phyloP scores from a whole-genome alignment of 352 stramenopile genomes.

The Peronospora belbahrii region DNA sequence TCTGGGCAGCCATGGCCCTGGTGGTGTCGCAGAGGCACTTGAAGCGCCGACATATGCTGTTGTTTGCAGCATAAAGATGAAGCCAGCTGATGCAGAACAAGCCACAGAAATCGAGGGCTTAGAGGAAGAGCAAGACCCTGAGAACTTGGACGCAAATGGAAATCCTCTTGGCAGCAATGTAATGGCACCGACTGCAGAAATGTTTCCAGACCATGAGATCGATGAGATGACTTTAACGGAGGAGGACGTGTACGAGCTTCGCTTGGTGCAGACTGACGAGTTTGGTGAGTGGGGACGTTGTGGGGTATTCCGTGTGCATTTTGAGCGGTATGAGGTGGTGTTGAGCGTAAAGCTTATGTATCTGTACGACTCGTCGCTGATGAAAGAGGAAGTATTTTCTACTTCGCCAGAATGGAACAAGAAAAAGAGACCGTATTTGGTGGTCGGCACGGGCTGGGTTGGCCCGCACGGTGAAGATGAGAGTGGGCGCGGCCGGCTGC shows the following conservation, averaged over 20 bases:
- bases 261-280: constrained; percentile 70
- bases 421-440: constrained; percentile 74
- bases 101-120: constrained; percentile 55
- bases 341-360: constrained; percentile 85
- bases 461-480: constrained; percentile 82
- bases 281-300: constrained; percentile 65
- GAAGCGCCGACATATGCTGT: constrained; percentile 74
- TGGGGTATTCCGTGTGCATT: constrained; percentile 76
- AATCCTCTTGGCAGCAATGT: constrained; percentile 51
- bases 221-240: constrained; percentile 62
- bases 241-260: constrained; percentile 80
- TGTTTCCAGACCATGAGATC: constrained; percentile 62
- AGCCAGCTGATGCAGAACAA: constrained; percentile 45
- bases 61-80: constrained; percentile 56
- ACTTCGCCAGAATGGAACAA: constrained; percentile 63
- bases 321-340: constrained; percentile 81
- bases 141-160: constrained; percentile 36
- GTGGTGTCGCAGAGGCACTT: constrained; percentile 69
- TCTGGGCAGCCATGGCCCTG: constrained; percentile 60
- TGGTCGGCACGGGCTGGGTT: constrained; percentile 78
- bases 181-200: constrained; percentile 70
- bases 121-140: constrained; percentile 40
- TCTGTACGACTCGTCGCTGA: constrained; percentile 70
- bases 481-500: constrained; percentile 67
- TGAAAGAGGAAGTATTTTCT: constrained; percentile 65